These are phyloP conservation scores for Mycena olivaceomarginata DNA, from an alignment of 768 basidiomycete genomes.

Conservation along the genomic window DNA sequence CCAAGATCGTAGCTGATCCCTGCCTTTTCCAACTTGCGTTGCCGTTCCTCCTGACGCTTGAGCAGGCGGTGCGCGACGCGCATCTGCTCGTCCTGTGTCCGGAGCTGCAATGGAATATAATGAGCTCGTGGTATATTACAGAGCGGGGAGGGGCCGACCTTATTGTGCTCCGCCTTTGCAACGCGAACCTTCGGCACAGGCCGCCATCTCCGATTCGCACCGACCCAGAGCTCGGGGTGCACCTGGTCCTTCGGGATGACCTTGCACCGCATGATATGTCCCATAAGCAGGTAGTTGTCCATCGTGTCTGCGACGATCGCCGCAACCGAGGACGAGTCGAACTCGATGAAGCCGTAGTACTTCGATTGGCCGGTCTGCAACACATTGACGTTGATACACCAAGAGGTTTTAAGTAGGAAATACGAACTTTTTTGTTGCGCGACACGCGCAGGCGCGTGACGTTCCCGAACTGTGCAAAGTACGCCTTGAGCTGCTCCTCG, in stretches of 20 bases:
- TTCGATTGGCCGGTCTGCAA: constrained; percentile 94
- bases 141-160: constrained; percentile 65
- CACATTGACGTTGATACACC: not conserved
- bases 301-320: constrained; percentile 98
- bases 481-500: constrained; percentile 94
- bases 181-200: constrained; percentile 84
- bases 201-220: constrained; percentile 96
- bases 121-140: not conserved
- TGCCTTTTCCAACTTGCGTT: constrained; percentile 84
- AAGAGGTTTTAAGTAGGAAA: not conserved
- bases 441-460: constrained; percentile 93
- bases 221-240: constrained; percentile 96
- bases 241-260: constrained; percentile 92
- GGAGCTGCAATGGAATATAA: constrained; percentile 67
- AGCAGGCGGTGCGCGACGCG: constrained; percentile 82
- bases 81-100: constrained; percentile 82
- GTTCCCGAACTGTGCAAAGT: constrained; percentile 96
- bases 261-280: constrained; percentile 95
- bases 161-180: constrained; percentile 86
- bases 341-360: constrained; percentile 98
- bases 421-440: constrained; percentile 90
- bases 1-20: constrained; percentile 95
- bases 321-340: constrained; percentile 91
- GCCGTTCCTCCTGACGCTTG: constrained; percentile 85
- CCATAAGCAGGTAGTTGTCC: constrained; percentile 98